A percentile compares a stretch with the other conserved stretches of the same genome.
Conservation (phyloP, 202 grass and related monocot species). For the Zoysia matrella region DNA sequence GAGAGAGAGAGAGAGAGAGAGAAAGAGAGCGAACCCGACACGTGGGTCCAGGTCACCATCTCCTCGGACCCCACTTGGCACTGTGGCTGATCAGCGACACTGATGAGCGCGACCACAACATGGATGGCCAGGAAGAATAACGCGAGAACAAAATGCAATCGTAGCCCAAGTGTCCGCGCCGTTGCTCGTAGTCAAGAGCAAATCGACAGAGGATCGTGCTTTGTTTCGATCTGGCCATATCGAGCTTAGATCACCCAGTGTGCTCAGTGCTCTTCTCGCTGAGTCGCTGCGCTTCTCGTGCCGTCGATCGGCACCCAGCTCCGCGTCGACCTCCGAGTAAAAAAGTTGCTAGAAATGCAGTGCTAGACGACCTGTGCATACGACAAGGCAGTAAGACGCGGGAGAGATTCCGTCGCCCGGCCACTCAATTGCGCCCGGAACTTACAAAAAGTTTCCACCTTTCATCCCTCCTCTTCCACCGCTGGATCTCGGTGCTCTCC, state of each 20-base stretch:
- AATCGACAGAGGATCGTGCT: not conserved
- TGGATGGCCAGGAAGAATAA: slow-evolving; percentile 11
- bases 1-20: no score
- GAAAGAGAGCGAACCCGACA: not conserved
- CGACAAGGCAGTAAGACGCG: no score
- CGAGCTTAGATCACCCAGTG: not conserved
- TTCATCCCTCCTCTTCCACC: no score
- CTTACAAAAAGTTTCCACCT: no score
- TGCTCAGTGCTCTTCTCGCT: not conserved
- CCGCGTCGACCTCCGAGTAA: no score
- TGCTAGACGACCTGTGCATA: no score
- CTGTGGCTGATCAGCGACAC: not conserved
- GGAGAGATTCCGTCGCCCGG: no score
- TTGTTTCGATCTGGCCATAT: slow-evolving; percentile 6
- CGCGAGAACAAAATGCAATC: slow-evolving; percentile 34
- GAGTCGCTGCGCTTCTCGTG: no score
- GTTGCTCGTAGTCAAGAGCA: slow-evolving; percentile 17
- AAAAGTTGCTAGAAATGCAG: no score
- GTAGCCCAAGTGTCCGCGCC: slow-evolving; percentile 2
- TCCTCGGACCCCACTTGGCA: not conserved
- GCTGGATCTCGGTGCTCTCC: no score
- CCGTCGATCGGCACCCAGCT: no score
- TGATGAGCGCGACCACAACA: slow-evolving; percentile 8
- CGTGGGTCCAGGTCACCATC: slow-evolving; percentile 18
- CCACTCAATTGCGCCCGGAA: no score